phyloP scores from a whole-genome alignment of 2,329 filamentous ascomycete genomes.

The Fusarium denticulatum region DNA sequence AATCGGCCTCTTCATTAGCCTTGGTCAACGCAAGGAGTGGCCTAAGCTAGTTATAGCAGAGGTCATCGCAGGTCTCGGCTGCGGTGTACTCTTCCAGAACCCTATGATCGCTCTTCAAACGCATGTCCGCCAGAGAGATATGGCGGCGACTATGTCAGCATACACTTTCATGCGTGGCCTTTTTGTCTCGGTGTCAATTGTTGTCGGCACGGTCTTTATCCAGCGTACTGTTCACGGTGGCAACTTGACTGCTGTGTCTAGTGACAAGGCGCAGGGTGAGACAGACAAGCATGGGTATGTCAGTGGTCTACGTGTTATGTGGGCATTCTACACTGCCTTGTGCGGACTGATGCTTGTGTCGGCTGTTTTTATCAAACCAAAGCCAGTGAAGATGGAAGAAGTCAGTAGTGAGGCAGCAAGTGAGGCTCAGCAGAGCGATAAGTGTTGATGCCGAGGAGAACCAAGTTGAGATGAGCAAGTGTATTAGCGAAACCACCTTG shows the following conservation, averaged over 20 bases:
- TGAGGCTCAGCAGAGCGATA: background rate
- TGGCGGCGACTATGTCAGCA: constrained; percentile 72
- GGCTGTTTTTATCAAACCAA: constrained; percentile 27
- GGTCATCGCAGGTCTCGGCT: constrained; percentile 69
- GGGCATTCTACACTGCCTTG: constrained; percentile 32
- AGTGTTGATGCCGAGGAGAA: background rate
- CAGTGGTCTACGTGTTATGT: constrained; percentile 29
- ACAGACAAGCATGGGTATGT: constrained; percentile 30
- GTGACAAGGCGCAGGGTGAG: background rate
- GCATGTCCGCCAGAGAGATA: constrained; percentile 68
- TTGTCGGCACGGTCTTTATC: constrained; percentile 80
- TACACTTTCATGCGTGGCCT: constrained; percentile 75
- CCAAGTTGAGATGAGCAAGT: background rate
- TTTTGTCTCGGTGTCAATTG: constrained; percentile 72
- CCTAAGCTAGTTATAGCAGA: constrained; percentile 67
- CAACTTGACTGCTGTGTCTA: constrained; percentile 22
- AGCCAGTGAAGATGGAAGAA: background rate
- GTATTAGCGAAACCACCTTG: background rate
- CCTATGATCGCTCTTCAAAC: constrained; percentile 76
- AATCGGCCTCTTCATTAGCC: constrained; percentile 69
- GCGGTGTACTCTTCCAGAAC: constrained; percentile 74
- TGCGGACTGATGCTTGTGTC: constrained; percentile 23
- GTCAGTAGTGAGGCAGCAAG: background rate
- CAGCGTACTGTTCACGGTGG: constrained; percentile 51
- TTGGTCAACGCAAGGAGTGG: constrained; percentile 62